These are phyloP conservation scores for Morella rubra DNA, from an alignment of 306 rosid genomes.

Conservation along the genomic window DNA sequence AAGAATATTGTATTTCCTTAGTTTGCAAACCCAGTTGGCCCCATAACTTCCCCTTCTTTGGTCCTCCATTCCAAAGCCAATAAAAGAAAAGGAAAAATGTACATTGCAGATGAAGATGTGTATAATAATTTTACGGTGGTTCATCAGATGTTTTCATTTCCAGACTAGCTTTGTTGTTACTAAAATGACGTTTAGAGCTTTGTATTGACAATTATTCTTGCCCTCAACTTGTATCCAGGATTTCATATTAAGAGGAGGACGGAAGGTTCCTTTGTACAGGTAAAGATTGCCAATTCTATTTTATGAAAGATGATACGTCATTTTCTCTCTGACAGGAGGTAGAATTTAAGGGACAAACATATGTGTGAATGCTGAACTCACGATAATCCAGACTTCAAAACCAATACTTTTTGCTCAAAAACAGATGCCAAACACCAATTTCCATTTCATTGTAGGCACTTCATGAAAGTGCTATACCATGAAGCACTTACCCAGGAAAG, in stretches of 20 bases:
- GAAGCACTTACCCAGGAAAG: not conserved
- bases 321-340: not conserved
- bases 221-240: conserved; percentile 55
- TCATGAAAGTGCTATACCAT: not conserved
- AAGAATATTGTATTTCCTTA: not conserved
- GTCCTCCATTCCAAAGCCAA: too few relatives aligned
- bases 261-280: conserved; percentile 81
- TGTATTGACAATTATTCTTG: conserved; percentile 13
- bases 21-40: not conserved
- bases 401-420: not conserved
- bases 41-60: not conserved
- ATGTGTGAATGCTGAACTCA: not conserved
- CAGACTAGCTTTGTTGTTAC: not conserved
- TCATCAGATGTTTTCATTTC: not conserved
- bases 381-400: not conserved
- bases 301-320: conserved; percentile 7
- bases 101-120: too few relatives aligned
- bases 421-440: not conserved
- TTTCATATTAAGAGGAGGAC: conserved; percentile 85
- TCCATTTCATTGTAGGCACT: not conserved
- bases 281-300: conserved; percentile 25
- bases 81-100: too few relatives aligned
- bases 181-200: not conserved
- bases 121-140: too few relatives aligned
- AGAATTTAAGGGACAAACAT: not conserved